A percentile compares a stretch with the other conserved stretches of the same genome.
Evolutionary conservation across 164 flowering plant genomes (phyloP).

Genomic region (Platanus orientalis): DNA sequence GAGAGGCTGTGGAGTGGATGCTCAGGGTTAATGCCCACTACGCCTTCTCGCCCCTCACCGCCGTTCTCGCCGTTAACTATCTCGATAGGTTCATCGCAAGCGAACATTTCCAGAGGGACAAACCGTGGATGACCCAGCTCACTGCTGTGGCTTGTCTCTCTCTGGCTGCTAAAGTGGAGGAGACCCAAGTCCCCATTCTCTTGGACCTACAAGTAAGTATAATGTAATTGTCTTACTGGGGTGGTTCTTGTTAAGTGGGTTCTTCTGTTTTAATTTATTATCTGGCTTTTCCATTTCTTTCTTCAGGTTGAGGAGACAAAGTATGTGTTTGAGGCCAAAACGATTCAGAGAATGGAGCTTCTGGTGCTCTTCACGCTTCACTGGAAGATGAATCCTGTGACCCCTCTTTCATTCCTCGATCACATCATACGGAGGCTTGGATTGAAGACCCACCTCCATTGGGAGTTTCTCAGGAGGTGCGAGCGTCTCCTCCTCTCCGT

Average conservation of each 20-base stretch:
- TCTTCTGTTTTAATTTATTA: background rate
- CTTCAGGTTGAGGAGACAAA: slow-evolving; percentile 56
- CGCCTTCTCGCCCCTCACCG: slow-evolving; percentile 64
- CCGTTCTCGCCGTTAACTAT: slow-evolving; percentile 68
- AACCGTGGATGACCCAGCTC: slow-evolving; percentile 88
- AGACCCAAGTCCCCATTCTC: slow-evolving; percentile 73
- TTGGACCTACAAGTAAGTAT: slow-evolving; percentile 69
- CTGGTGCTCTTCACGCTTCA: slow-evolving; percentile 67
- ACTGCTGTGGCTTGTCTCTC: slow-evolving; percentile 85
- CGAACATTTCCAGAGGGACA: slow-evolving; percentile 44
- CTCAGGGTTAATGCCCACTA: slow-evolving; percentile 51
- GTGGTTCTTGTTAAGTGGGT: background rate
- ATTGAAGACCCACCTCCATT: slow-evolving; percentile 37
- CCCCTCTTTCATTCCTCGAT: slow-evolving; percentile 73
- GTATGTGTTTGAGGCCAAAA: slow-evolving; percentile 70
- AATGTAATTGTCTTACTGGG: background rate
- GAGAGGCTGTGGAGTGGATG: slow-evolving; percentile 73
- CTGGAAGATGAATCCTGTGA: slow-evolving; percentile 90
- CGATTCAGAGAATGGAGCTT: slow-evolving; percentile 85
- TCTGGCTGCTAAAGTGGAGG: slow-evolving; percentile 87
- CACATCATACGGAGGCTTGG: slow-evolving; percentile 58
- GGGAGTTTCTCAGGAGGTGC: slow-evolving; percentile 55
- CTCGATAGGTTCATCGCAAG: slow-evolving; percentile 63
- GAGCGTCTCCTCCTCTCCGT: slow-evolving; percentile 46
- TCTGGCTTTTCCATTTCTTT: slow-evolving; percentile 4